Conservation (phyloP, 805 yeast species). For the Yarrowia keelungensis region DNA sequence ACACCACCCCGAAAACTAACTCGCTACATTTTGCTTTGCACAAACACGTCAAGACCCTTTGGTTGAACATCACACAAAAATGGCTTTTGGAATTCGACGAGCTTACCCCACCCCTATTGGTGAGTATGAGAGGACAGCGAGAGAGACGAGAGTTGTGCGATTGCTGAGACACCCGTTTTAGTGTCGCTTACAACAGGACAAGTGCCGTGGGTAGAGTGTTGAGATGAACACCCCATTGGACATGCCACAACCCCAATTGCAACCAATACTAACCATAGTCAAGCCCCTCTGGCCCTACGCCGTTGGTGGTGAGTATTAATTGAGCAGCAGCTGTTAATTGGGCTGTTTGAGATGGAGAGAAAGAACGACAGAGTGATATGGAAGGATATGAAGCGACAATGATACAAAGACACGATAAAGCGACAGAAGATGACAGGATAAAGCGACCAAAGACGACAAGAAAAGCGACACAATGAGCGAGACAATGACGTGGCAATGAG, state of each 20-base stretch:
- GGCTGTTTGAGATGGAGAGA: background rate
- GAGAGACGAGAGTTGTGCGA: too few species aligned
- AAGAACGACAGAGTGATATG: background rate
- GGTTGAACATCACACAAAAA: slow-evolving; percentile 38
- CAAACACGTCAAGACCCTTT: slow-evolving; percentile 37
- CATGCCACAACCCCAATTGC: background rate
- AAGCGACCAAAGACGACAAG: background rate
- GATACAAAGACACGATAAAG: background rate
- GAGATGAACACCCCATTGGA: background rate
- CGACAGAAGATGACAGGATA: background rate
- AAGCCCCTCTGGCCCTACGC: slow-evolving; percentile 90
- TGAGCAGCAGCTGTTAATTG: slow-evolving; percentile 2
- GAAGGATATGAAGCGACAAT: background rate
- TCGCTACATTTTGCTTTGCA: slow-evolving; percentile 36
- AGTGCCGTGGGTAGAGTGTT: background rate
- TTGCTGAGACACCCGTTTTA: too few species aligned
- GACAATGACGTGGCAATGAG: background rate
- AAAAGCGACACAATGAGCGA: too few species aligned
- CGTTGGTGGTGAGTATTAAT: slow-evolving; percentile 69
- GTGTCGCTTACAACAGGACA: background rate
- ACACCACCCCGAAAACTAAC: slow-evolving; percentile 31
- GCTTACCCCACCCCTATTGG: slow-evolving; percentile 47
- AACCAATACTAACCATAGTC: slow-evolving; percentile 47
- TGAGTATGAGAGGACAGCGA: slow-evolving; percentile 41
- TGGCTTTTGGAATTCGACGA: slow-evolving; percentile 39